phyloP scores from a whole-genome alignment of 805 yeast genomes.

The Suhomyces tanzawaensis region DNA sequence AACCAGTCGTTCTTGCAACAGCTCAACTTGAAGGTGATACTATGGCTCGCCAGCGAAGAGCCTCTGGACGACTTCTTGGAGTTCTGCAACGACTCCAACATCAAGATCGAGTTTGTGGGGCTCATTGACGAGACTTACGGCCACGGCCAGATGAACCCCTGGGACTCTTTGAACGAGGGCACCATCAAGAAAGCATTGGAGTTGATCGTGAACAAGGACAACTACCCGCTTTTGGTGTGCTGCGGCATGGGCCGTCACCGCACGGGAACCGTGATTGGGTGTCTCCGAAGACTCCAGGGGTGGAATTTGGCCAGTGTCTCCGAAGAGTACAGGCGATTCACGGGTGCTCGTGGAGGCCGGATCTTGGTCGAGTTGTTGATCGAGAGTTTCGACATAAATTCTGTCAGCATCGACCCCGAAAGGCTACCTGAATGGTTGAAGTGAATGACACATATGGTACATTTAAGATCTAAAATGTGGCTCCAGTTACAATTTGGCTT shows the following conservation, averaged over 20 bases:
- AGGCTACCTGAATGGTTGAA: constrained; percentile 32
- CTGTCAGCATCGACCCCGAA: constrained; percentile 33
- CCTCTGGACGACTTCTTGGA: constrained; percentile 86
- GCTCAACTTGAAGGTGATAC: constrained; percentile 70
- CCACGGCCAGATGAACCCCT: constrained; percentile 56
- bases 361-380: constrained; percentile 87
- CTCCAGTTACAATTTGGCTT: too few relatives aligned
- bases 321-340: constrained; percentile 91
- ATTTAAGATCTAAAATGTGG: background rate
- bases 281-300: constrained; percentile 88
- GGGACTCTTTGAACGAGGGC: constrained; percentile 91
- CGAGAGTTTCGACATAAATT: constrained; percentile 50
- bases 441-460: background rate
- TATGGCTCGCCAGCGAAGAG: constrained; percentile 96
- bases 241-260: constrained; percentile 99
- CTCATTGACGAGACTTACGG: constrained; percentile 57
- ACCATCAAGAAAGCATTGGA: constrained; percentile 78
- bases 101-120: constrained; percentile 79
- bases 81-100: constrained; percentile 70
- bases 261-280: constrained; percentile 95
- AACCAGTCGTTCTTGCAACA: constrained; percentile 83
- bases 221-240: constrained; percentile 85
- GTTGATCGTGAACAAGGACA: constrained; percentile 65
- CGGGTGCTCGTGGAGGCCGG: constrained; percentile 91
- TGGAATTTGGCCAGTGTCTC: constrained; percentile 92